Conservation (phyloP, 768 basidiomycete species). For the Auricularia auricula-judae region DNA sequence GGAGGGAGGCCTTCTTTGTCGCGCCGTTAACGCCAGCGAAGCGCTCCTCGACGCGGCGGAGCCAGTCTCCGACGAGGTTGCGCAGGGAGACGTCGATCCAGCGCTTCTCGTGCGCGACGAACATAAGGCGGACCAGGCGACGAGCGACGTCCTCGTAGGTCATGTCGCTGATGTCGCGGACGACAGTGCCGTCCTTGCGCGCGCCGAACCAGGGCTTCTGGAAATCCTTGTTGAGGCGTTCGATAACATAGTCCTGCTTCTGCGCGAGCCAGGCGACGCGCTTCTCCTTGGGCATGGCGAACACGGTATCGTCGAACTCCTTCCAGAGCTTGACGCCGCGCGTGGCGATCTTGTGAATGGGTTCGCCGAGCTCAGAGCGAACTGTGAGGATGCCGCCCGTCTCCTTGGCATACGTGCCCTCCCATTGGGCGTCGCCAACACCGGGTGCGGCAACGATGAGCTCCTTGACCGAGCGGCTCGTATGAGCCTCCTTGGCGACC, state of each 20-base stretch:
- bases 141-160: conserved; percentile 94
- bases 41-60: conserved; percentile 89
- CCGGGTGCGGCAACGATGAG: conserved; percentile 92
- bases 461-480: conserved; percentile 88
- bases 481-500: conserved; percentile 98
- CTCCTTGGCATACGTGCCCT: conserved; percentile 86
- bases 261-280: conserved; percentile 77
- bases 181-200: conserved; percentile 84
- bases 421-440: conserved; percentile 83
- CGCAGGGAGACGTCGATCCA: conserved; percentile 90
- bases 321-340: conserved; percentile 97
- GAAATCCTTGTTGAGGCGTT: conserved; percentile 89
- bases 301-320: conserved; percentile 95
- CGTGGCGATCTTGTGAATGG: conserved; percentile 98
- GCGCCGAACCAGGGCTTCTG: conserved; percentile 95
- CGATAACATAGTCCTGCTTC: conserved; percentile 81
- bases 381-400: conserved; percentile 96
- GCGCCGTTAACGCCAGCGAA: conserved; percentile 81
- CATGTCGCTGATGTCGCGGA: conserved; percentile 87
- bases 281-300: conserved; percentile 94
- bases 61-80: conserved; percentile 93
- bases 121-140: conserved; percentile 91
- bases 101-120: conserved; percentile 77
- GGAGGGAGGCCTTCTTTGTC: conserved; percentile 66
- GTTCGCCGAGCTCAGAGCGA: conserved; percentile 94